Conservation (phyloP, 208 protist species). For the Crithidia bombi region DNA sequence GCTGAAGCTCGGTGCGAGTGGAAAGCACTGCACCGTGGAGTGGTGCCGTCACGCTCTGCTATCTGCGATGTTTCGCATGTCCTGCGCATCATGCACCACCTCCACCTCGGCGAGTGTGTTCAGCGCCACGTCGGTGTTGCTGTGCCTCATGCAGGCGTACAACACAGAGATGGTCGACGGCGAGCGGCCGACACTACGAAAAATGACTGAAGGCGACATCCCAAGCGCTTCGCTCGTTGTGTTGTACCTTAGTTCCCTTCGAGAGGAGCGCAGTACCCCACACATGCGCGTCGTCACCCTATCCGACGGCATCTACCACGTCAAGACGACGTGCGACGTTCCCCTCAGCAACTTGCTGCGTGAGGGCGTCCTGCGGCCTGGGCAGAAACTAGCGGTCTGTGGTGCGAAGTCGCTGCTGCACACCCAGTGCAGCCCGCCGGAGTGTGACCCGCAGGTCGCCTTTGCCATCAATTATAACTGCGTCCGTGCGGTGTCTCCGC, state of each 20-base stretch:
- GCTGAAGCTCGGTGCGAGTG: constrained; percentile 46
- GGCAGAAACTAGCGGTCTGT: constrained; percentile 71
- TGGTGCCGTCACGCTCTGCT: constrained; percentile 65
- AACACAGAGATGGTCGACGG: constrained; percentile 82
- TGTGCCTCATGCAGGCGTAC: constrained; percentile 68
- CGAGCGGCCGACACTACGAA: constrained; percentile 60
- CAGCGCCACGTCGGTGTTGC: constrained; percentile 33
- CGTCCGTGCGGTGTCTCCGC: constrained; percentile 50
- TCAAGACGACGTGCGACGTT: constrained; percentile 67
- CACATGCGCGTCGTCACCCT: constrained; percentile 69
- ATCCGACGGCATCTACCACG: constrained; percentile 78
- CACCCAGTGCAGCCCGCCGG: constrained; percentile 51
- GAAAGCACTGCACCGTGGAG: constrained; percentile 38
- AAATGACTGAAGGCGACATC: constrained; percentile 76
- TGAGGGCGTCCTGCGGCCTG: constrained; percentile 54
- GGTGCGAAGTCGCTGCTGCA: constrained; percentile 57
- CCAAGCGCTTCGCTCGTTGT: constrained; percentile 60
- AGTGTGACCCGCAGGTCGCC: constrained; percentile 54
- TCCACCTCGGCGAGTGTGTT: background rate
- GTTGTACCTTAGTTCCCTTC: constrained; percentile 50
- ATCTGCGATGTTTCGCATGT: constrained; percentile 47
- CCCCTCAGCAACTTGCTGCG: constrained; percentile 74
- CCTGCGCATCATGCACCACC: background rate
- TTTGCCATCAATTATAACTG: constrained; percentile 84
- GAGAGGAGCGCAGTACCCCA: constrained; percentile 46